Base-by-base conservation (phyloP, 192 early-diverging fungal species). In the Geranomyces michiganensis region DNA sequence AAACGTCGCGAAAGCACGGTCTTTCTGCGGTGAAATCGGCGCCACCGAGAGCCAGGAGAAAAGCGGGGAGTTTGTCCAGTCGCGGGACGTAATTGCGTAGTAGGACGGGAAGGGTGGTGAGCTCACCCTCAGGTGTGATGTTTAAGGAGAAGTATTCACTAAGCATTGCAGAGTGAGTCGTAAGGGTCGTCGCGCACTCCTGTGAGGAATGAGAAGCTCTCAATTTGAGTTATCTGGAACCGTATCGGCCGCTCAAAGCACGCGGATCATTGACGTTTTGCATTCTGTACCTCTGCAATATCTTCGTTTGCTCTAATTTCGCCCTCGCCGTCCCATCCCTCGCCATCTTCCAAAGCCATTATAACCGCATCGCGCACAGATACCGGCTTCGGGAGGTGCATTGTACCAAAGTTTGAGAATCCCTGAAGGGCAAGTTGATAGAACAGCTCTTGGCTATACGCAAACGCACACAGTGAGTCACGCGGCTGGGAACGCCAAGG, bases 331-430 rank as follows among this genome's bases (percentile, higher is more conserved):
- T 33, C 48, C 7, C 27, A 31, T 67, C n/a, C 27, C 0, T 70
- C 76, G 69, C 81, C 56, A 61, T 79, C 82, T 48, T 89, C 86
- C 12, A 95, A 68, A 3, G 94, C 93, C 60, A 94, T 76, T 51
- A 84, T 14, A 7, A 93, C 78, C 49, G 92, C 79, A 0, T 93
- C 88, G 55, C 78, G 71, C 60, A 97, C 89, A 15, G 88, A 75
- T 26, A 86, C 84, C 5, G 92, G 83, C 1, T 74, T 78, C 13
- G 89, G 82, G 36, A 95, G 78, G 21, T 81, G 56, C 29, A 96
- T 84, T 32, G 72, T 82, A 3, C 95, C 96, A 77, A 93, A 96
- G 71, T 99, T 99, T 58, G 85, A 87, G 77, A 99, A 96, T 32
- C 92, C 90, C 24, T 79, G 79, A 17, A 97, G 71, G 36, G 78